phyloP scores from a whole-genome alignment of 768 basidiomycete genomes.

The Tricholoma flavovirens region DNA sequence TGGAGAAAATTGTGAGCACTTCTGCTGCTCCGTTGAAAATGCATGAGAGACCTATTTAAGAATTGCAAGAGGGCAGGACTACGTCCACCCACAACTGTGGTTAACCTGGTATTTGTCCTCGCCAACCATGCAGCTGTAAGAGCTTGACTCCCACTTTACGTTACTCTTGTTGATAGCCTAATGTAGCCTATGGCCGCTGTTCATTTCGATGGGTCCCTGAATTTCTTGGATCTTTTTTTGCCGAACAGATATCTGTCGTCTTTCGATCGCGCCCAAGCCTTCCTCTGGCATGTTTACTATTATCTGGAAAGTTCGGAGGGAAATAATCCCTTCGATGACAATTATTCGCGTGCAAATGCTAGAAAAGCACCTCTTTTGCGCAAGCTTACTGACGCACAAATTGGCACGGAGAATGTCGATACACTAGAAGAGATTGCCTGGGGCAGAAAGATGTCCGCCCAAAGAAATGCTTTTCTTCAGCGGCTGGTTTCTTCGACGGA shows the following conservation, averaged over 20 bases:
- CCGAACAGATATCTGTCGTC: constrained; percentile 66
- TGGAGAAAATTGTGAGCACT: constrained; percentile 54
- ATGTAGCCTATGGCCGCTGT: constrained; percentile 50
- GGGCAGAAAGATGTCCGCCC: constrained; percentile 68
- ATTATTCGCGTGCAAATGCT: constrained; percentile 47
- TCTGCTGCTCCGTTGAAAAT: constrained; percentile 4
- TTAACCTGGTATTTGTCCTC: constrained; percentile 81
- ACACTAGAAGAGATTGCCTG: constrained; percentile 71
- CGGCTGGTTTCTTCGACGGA: constrained; percentile 56
- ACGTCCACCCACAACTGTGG: constrained; percentile 78
- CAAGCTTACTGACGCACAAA: constrained; percentile 49
- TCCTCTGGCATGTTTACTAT: constrained; percentile 80
- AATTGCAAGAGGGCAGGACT: constrained; percentile 46
- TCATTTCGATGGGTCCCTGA: constrained; percentile 71
- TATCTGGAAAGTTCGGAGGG: constrained; percentile 65
- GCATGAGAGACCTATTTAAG: constrained; percentile 5
- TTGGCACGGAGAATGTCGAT: constrained; percentile 69
- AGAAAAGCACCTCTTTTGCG: constrained; percentile 63
- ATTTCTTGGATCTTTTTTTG: constrained; percentile 82
- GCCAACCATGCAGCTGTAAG: constrained; percentile 73
- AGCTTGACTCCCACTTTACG: constrained; percentile 3
- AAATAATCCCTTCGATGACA: constrained; percentile 74
- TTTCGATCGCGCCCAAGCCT: constrained; percentile 65
- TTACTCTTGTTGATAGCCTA: constrained; percentile 6
- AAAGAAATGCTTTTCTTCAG: constrained; percentile 66